Base-by-base conservation (phyloP, 2,329 filamentous ascomycete species). In the Magnaporthiopsis rhizophila region DNA sequence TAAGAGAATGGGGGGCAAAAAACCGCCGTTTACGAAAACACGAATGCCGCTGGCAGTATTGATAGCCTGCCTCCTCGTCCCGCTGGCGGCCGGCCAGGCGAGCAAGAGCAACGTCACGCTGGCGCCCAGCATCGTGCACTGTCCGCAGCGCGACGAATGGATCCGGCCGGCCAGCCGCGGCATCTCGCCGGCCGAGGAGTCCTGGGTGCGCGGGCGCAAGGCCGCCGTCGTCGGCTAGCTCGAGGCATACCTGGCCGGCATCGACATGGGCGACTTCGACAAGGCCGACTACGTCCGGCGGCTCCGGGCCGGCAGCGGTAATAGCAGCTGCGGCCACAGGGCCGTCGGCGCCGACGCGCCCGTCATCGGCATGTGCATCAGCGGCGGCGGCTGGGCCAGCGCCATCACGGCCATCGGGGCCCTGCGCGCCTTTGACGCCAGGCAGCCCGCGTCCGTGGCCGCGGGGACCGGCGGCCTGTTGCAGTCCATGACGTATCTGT, bases 121-220 rank as follows among this genome's bases (percentile, higher is more conserved):
- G 24, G 57, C 28, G 26, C 57, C 57, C 15, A 30, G 11, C 24
- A 26, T 26, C 24, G 24, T 58, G 6, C 12, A 26, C 1, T 58
- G 57, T 12, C 57, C 57, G 57, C 12, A 58, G 26, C 57, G 57
- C 24, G 57, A 30, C 24, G 57, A 58, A 30, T 58, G 57, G 57
- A 58, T 58, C 57, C 57, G 57, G 24, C 57, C 57, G 24, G 57
- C 57, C 57, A 30, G 24, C 57, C 57, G 57, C 24, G 57, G 57
- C 24, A 13, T 58, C 57, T 58, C 57, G 24, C 57, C 57, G 15
- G 24, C 24, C 24, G 57, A 58, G 57, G 24, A 13, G 4, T 24
- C 24, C 6, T 58, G 57, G 57, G 28, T 32, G 24, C 24, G 28
- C 24, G 57, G 28, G 2, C 57, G 57, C 57, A 58, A 58, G 57